phyloP scores from a whole-genome alignment of 139 green algal genomes.

The Bryopsis sp. region DNA sequence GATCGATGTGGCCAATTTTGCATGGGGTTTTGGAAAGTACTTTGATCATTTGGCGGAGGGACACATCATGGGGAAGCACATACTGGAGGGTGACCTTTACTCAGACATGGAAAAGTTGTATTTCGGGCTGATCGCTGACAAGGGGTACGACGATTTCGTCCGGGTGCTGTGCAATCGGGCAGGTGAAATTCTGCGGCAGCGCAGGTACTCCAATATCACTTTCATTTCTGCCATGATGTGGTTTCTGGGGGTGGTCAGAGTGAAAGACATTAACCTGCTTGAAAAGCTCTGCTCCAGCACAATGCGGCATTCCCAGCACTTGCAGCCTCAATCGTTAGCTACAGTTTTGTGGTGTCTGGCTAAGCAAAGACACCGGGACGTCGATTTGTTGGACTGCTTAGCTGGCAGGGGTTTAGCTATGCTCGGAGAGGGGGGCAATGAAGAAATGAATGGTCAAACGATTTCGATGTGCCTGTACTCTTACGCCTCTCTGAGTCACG shows the following conservation, averaged over 20 bases:
- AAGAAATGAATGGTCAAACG: background rate
- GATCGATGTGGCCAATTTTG: background rate
- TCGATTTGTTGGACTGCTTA: background rate
- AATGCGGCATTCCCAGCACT: background rate
- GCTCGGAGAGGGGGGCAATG: background rate
- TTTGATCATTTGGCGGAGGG: background rate
- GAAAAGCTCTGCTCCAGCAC: background rate
- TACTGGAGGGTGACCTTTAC: background rate
- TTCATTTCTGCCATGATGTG: slow-evolving; percentile 1
- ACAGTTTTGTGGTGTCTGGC: background rate
- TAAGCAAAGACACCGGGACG: background rate
- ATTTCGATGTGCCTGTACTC: background rate
- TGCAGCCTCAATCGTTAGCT: background rate
- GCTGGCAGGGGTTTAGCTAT: background rate
- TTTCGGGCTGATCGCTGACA: background rate
- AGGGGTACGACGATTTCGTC: background rate
- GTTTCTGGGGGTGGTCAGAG: background rate
- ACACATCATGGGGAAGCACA: background rate
- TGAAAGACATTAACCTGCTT: background rate
- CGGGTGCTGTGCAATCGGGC: background rate
- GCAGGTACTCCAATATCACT: background rate
- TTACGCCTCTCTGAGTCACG: background rate
- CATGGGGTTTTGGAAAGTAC: background rate
- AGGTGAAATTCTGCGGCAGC: background rate
- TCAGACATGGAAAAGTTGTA: too few relatives aligned